These are phyloP conservation scores for Epichloe uncinata DNA, from an alignment of 2,329 filamentous ascomycete species.

Conservation along the genomic window DNA sequence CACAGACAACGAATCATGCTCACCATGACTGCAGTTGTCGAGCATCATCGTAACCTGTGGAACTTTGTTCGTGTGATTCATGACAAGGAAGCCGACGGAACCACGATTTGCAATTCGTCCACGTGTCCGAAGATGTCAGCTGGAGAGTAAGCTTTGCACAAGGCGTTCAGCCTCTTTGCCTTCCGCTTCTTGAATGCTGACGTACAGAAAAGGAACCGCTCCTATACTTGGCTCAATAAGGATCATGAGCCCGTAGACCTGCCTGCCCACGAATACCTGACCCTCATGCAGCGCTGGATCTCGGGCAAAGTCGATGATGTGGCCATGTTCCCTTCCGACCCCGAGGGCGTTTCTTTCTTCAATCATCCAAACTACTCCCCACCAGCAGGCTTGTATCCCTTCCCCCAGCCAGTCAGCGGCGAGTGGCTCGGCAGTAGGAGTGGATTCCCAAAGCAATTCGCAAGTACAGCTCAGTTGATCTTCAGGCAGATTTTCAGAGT, in stretches of 20 bases:
- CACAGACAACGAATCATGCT: neutral
- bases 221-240: constrained; percentile 83
- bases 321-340: constrained; percentile 73
- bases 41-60: constrained; percentile 80
- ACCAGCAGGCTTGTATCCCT: constrained; percentile 30
- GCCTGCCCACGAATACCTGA: constrained; percentile 79
- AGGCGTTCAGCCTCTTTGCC: neutral
- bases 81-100: constrained; percentile 66
- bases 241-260: constrained; percentile 67
- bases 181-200: neutral
- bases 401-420: constrained; percentile 38
- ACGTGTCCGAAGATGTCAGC: constrained; percentile 89
- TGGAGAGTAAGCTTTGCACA: constrained; percentile 45
- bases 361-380: constrained; percentile 38
- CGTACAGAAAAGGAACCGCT: constrained; percentile 56
- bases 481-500: constrained; percentile 95
- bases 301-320: constrained; percentile 80
- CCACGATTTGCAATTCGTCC: constrained; percentile 68
- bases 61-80: constrained; percentile 83
- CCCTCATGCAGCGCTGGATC: constrained; percentile 88
- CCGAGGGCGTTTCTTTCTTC: constrained; percentile 47
- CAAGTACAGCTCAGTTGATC: constrained; percentile 73
- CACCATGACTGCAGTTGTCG: constrained; percentile 50
- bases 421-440: constrained; percentile 78
- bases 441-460: constrained; percentile 75